Evolutionary conservation across 352 stramenopile genomes (phyloP), one percentile per base, ranked within the genome.

Genomic region (Thalassiosira livingstoniorum): DNA sequence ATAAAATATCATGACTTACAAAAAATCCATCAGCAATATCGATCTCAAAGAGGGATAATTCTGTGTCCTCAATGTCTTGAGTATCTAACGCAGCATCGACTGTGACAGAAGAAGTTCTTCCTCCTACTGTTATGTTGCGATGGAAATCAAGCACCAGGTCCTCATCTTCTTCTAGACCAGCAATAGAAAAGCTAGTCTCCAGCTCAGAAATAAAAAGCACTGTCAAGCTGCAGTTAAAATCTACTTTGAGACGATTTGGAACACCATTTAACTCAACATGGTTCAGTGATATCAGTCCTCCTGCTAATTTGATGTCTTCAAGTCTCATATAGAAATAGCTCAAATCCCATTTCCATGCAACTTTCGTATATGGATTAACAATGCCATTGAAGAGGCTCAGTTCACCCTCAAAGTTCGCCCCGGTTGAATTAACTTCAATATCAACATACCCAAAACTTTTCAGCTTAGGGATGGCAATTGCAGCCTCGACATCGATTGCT

Each of bases 301-400:
- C 7, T 45, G 37, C 58, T 10, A 66, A 27, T 27, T 47, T 13
- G 39, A 62, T 73, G 10, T 62, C 37, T 23, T 47, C n/a, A 7
- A 73, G 34, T 23, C 25, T 42, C 27, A 43, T 31, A 11, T 55
- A 51, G 64, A 39, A 62, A 63, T 73, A 61, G 18, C 45, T 73
- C 27, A 55, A 55, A 39, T 63, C 64, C 64, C 64, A 73, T 21
- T 63, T 42, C 45, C 45, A 73, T 45, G 27, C 31, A 21, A 60
- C 11, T 11, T 54, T 35, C n/a, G n/a, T n/a, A n/a, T n/a, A n/a
- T n/a, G n/a, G n/a, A n/a, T n/a, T n/a, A n/a, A n/a, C n/a, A n/a
- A n/a, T n/a, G n/a, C n/a, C n/a, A n/a, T n/a, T 18, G 18, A 66
- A 43, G 35, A 73, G n/a, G 13, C 21, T 34, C 25, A 55, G 62